Evolutionary conservation across 768 basidiomycete species (phyloP), one percentile per base, ranked within the genome.

Genomic region (Phaffia tasmanica): DNA sequence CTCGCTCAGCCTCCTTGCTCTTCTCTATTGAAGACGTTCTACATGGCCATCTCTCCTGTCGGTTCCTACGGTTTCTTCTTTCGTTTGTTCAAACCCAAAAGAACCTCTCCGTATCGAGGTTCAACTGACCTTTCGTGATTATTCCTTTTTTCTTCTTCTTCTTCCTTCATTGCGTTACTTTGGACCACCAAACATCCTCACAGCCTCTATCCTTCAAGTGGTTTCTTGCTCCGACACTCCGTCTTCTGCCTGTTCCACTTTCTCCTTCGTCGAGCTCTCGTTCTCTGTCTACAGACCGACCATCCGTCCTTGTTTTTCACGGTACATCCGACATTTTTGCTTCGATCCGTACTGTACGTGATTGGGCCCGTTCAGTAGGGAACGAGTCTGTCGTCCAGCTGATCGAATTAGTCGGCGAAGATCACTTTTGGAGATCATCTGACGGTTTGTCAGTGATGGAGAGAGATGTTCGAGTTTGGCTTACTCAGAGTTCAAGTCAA

Each of bases 141-240:
- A 11, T 42, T 5, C n/a, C n/a, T n/a, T 42, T 42, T 11, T 42
- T 42, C 35, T 11, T 42, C 35, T 11, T 42, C 35, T 11, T 42
- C 11, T 42, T 42, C 6, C 11, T 11, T 42, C 35, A 42, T 11
- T 11, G 11, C 35, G 11, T 42, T 11, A 42, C 11, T 42, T 11
- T 42, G 11, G 6, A 4, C 35, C 11, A 5, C 11, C 6, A 11
- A 11, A 42, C 35, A 42, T 11, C 11, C 11, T 42, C 35, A 42
- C 11, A 61, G 59, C 59, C 59, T 6, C 59, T 61, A 1, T 61
- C 59, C 23, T 46, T 61, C 18, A n/a, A 49, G 11, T 61, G 59
- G 59, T 61, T 61, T 21, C 59, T 61, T 7, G 50, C 59, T 11
- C 59, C 59, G 1, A 49, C 23, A 21, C 59, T 61, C 35, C 35